These are phyloP conservation scores for Rhodotorula sp. DNA, from an alignment of 1,284 basidiomycete species.

Conservation along the genomic window DNA sequence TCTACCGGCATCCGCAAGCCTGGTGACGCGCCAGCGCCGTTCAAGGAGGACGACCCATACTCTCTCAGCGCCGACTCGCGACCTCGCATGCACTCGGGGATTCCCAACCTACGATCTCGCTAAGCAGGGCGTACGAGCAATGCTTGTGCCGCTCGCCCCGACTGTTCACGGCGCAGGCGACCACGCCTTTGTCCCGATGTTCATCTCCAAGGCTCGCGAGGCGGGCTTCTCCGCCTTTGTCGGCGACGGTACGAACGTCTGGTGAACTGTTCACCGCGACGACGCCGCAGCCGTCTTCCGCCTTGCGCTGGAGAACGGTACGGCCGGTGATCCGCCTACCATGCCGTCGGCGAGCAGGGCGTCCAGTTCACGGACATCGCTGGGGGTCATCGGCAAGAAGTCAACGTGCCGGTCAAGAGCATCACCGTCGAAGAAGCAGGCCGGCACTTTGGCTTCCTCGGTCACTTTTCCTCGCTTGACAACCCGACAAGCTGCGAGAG, in stretches of 20 bases:
- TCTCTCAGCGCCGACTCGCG: conserved; percentile 2
- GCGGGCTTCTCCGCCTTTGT: conserved; percentile 37
- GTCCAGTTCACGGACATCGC: conserved; percentile 37
- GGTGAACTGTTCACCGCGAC: conserved; percentile 38
- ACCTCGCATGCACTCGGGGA: conserved; percentile 12
- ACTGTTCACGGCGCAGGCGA: conserved; percentile 39
- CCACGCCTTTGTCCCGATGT: conserved; percentile 29
- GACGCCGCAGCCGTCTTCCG: conserved; percentile 43
- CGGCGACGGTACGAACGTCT: conserved; percentile 30
- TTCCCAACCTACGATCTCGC: background rate
- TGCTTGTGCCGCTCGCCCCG: conserved; percentile 37
- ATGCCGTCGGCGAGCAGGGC: conserved; percentile 35
- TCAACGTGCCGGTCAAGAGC: conserved; percentile 20
- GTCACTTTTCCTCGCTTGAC: conserved; percentile 15
- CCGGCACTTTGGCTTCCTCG: conserved; percentile 37
- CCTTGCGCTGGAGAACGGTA: conserved; percentile 37
- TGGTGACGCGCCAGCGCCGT: background rate
- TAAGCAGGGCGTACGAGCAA: conserved; percentile 27
- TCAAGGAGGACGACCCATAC: background rate
- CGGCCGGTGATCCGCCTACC: conserved; percentile 30
- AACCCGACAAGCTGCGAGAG: conserved; percentile 5
- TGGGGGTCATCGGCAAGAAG: conserved; percentile 33
- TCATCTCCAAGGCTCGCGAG: conserved; percentile 28
- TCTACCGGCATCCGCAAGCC: background rate
- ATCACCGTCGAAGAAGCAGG: conserved; percentile 32